Conservation (phyloP, 148 eudicot species). For the Dianthus caryophyllus region DNA sequence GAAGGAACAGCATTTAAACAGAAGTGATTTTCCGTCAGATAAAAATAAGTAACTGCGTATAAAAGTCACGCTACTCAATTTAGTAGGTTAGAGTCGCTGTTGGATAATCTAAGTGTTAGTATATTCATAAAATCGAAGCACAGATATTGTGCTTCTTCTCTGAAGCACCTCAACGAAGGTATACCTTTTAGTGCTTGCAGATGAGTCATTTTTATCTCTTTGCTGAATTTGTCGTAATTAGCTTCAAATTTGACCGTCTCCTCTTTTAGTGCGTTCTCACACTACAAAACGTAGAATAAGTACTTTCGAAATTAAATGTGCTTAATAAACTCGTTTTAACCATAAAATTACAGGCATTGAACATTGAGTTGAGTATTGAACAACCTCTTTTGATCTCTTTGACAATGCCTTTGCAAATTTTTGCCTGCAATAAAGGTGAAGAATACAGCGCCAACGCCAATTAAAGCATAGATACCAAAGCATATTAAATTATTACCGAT, state of each 20-base stretch:
- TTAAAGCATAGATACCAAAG: not conserved
- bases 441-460: not conserved
- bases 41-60: not conserved
- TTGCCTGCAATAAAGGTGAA: constrained; percentile 53
- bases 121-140: not conserved
- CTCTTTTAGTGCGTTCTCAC: constrained; percentile 72
- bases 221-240: constrained; percentile 59
- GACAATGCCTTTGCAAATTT: constrained; percentile 66
- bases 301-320: not conserved
- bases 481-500: not conserved
- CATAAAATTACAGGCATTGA: not conserved
- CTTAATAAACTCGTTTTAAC: not conserved
- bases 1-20: not conserved
- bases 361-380: not conserved
- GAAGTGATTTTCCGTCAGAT: not conserved
- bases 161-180: not conserved
- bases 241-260: constrained; percentile 70
- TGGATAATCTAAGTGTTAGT: not conserved
- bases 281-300: constrained; percentile 37
- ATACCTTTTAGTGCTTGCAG: constrained; percentile 76
- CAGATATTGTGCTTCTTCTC: too few relatives aligned
- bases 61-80: not conserved
- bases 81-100: not conserved
- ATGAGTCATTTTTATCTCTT: constrained; percentile 75
- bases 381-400: constrained; percentile 91